Percentiles rank a stretch among this genome's conserved stretches.
Conservation (phyloP, 1,284 basidiomycete species). For the Lignosus rhinocerotis region DNA sequence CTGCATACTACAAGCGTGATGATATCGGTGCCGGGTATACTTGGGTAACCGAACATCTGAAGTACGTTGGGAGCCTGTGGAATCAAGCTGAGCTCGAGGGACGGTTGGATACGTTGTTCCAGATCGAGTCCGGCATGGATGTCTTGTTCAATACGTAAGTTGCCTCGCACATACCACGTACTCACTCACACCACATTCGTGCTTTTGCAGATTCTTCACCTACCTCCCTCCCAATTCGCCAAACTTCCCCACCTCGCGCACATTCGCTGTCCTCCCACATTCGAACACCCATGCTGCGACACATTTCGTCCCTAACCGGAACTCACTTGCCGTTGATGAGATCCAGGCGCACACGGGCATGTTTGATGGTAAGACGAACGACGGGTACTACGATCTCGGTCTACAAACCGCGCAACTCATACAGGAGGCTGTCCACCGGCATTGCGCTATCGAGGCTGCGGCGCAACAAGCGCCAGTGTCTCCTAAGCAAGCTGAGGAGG, state of each 20-base stretch:
- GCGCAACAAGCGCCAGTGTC: neutral
- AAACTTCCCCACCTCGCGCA: slow-evolving; percentile 52
- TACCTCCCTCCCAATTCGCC: slow-evolving; percentile 65
- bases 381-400: slow-evolving; percentile 88
- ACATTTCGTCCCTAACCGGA: slow-evolving; percentile 64
- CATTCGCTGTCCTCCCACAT: slow-evolving; percentile 77
- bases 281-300: slow-evolving; percentile 48
- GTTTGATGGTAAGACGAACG: slow-evolving; percentile 83
- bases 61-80: slow-evolving; percentile 89
- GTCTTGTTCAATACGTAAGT: slow-evolving; percentile 73
- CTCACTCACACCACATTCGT: neutral
- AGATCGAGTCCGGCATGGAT: slow-evolving; percentile 59
- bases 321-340: slow-evolving; percentile 75
- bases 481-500: neutral
- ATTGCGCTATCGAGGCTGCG: slow-evolving; percentile 3
- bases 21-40: slow-evolving; percentile 72
- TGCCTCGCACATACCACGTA: neutral
- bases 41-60: slow-evolving; percentile 88
- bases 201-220: slow-evolving; percentile 69
- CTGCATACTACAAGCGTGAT: slow-evolving; percentile 77
- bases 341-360: slow-evolving; percentile 88
- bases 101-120: slow-evolving; percentile 65
- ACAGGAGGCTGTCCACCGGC: slow-evolving; percentile 47
- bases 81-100: slow-evolving; percentile 65
- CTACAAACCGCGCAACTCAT: slow-evolving; percentile 63